phyloP scores from a whole-genome alignment of 1,284 basidiomycete genomes.

The Boletus smithii region DNA sequence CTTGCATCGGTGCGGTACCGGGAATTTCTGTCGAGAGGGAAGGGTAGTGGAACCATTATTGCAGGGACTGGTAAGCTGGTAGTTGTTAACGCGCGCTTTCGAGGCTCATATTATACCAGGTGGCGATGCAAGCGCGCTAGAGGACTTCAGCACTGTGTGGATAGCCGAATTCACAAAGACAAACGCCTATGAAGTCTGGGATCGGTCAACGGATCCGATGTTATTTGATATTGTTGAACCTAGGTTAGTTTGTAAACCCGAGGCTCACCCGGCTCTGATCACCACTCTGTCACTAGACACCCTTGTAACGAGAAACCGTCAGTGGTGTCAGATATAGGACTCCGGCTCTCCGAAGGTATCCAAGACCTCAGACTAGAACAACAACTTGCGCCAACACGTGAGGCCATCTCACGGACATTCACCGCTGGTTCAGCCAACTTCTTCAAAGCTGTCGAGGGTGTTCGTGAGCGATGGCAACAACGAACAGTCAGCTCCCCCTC shows the following conservation, averaged over 20 bases:
- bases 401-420: constrained; percentile 76
- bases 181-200: constrained; percentile 84
- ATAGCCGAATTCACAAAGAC: constrained; percentile 81
- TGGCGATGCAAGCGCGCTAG: constrained; percentile 46
- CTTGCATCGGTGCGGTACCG: constrained; percentile 84
- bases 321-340: constrained; percentile 84
- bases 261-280: constrained; percentile 9
- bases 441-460: constrained; percentile 84
- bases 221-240: constrained; percentile 93
- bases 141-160: constrained; percentile 84
- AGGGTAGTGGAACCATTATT: constrained; percentile 59
- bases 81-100: not conserved
- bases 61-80: constrained; percentile 50
- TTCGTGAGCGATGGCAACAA: constrained; percentile 68
- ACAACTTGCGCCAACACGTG: constrained; percentile 83
- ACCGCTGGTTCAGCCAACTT: constrained; percentile 76
- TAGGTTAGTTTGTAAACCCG: constrained; percentile 46
- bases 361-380: constrained; percentile 89
- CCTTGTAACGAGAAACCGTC: constrained; percentile 86
- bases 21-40: constrained; percentile 72
- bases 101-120: constrained; percentile 26
- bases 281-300: constrained; percentile 47
- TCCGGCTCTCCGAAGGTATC: constrained; percentile 84
- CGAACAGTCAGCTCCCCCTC: constrained; percentile 41
- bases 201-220: constrained; percentile 80